phyloP scores from a whole-genome alignment of 2,329 filamentous ascomycete species.

The Trichoderma koningii region DNA sequence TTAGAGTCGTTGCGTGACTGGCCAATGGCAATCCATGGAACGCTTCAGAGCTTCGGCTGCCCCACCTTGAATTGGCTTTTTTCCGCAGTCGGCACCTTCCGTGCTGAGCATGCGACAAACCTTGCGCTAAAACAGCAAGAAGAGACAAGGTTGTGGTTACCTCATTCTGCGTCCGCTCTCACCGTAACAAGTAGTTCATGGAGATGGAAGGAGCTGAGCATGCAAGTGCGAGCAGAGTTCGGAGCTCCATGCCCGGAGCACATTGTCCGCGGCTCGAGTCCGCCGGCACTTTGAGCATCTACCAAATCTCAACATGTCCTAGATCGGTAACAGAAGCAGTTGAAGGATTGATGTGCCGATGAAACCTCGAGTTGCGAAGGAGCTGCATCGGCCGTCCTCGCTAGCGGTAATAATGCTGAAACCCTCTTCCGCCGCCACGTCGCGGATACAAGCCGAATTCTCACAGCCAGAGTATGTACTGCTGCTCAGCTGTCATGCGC shows the following conservation, averaged over 20 bases:
- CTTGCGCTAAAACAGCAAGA: not conserved
- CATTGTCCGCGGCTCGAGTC: not conserved
- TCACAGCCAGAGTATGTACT: constrained; percentile 6
- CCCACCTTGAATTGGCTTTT: constrained; percentile 21
- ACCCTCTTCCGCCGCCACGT: not conserved
- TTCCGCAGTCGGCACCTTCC: constrained; percentile 26
- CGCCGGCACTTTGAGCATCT: too few relatives aligned
- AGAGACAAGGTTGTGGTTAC: constrained; percentile 1
- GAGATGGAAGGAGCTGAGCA: not conserved
- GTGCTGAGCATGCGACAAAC: constrained; percentile 15
- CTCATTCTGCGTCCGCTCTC: not conserved
- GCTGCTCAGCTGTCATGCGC: not conserved
- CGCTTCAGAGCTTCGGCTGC: constrained; percentile 9
- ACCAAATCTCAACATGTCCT: too few relatives aligned
- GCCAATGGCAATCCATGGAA: constrained; percentile 12
- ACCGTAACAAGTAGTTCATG: not conserved
- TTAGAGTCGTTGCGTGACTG: not conserved
- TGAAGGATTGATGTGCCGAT: not conserved
- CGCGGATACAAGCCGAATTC: not conserved
- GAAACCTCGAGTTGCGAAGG: not conserved
- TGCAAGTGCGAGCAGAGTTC: not conserved
- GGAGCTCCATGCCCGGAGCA: not conserved
- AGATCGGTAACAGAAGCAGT: not conserved
- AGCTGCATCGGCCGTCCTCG: not conserved
- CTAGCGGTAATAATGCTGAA: constrained; percentile 12